Evolutionary conservation across 305 asterid species (phyloP).

Genomic region (Fraxinus latifolia): DNA sequence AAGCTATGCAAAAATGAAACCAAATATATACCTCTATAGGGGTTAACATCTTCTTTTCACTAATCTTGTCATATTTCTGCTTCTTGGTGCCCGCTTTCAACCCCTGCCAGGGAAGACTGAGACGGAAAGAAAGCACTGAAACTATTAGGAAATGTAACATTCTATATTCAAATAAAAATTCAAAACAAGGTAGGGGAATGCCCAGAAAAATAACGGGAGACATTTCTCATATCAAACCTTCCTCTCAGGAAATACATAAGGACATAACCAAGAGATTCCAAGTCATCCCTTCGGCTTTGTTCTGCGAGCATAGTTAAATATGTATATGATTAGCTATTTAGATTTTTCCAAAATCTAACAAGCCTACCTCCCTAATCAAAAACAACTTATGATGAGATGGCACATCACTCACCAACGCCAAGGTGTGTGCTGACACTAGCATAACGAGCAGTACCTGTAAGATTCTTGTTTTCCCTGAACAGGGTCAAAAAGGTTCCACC

Average conservation of each 20-base stretch:
- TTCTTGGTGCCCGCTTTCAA: slow-evolving; percentile 68
- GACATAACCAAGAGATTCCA: slow-evolving; percentile 69
- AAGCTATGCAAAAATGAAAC: slow-evolving; percentile 14
- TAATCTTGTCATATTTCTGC: slow-evolving; percentile 69
- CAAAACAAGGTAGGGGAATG: slow-evolving; percentile 15
- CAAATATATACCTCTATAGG: slow-evolving; percentile 56
- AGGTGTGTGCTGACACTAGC: slow-evolving; percentile 74
- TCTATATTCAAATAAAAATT: slow-evolving; percentile 8
- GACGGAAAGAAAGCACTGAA: slow-evolving; percentile 19
- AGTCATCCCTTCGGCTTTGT: slow-evolving; percentile 77
- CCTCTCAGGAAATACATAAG: slow-evolving; percentile 77
- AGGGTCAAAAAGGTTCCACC: slow-evolving; percentile 17
- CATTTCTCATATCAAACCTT: slow-evolving; percentile 39
- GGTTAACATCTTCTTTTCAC: slow-evolving; percentile 69
- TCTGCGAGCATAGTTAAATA: slow-evolving; percentile 41
- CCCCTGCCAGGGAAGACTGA: slow-evolving; percentile 84
- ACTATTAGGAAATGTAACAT: slow-evolving; percentile 14
- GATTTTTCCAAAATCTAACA: slow-evolving; percentile 17
- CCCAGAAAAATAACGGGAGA: slow-evolving; percentile 14
- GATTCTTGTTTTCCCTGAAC: slow-evolving; percentile 78
- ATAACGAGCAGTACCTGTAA: slow-evolving; percentile 78
- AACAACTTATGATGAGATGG: slow-evolving; percentile 14
- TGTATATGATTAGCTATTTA: neutral
- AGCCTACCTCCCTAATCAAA: slow-evolving; percentile 13
- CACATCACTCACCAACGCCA: slow-evolving; percentile 64